Percentiles rank a stretch among this genome's conserved stretches.
These are phyloP conservation scores for Crithidia sp. DNA, from an alignment of 208 protist genomes.

Conservation along the genomic window DNA sequence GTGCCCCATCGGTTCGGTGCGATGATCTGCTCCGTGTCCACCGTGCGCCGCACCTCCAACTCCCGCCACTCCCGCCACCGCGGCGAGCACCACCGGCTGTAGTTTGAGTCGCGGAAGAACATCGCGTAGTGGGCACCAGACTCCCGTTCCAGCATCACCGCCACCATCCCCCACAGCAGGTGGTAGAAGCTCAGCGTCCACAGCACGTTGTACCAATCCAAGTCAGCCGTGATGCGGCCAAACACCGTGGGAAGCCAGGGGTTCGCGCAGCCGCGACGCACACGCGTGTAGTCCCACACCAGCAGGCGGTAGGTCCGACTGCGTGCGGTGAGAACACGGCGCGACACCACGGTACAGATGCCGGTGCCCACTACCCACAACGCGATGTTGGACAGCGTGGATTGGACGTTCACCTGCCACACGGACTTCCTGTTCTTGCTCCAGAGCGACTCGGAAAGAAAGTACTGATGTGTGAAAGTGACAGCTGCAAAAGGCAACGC, in stretches of 20 bases:
- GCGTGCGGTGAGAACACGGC: conserved; percentile 38
- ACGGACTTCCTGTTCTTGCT: conserved; percentile 85
- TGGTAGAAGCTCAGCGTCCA: conserved; percentile 76
- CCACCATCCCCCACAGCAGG: conserved; percentile 73
- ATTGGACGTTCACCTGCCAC: conserved; percentile 67
- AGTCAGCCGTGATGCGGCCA: conserved; percentile 71
- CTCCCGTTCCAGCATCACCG: conserved; percentile 71
- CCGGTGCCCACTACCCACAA: conserved; percentile 52
- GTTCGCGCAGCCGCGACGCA: conserved; percentile 65
- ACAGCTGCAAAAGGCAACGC: conserved; percentile 68
- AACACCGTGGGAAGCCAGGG: conserved; percentile 63
- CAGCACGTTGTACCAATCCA: conserved; percentile 84
- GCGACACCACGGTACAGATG: conserved; percentile 56
- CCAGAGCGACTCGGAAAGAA: conserved; percentile 87
- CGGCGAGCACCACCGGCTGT: conserved; percentile 84
- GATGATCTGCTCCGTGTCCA: conserved; percentile 68
- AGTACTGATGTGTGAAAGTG: conserved; percentile 82
- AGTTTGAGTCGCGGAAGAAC: conserved; percentile 64
- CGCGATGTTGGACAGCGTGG: conserved; percentile 60
- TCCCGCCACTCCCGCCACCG: conserved; percentile 89
- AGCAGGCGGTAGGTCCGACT: conserved; percentile 76
- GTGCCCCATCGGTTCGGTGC: conserved; percentile 64
- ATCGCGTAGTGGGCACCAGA: conserved; percentile 84
- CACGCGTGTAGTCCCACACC: conserved; percentile 80
- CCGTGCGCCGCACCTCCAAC: conserved; percentile 60